Evolutionary conservation across 139 green algal species (phyloP).

Genomic region (Chlamydomonas sp.): DNA sequence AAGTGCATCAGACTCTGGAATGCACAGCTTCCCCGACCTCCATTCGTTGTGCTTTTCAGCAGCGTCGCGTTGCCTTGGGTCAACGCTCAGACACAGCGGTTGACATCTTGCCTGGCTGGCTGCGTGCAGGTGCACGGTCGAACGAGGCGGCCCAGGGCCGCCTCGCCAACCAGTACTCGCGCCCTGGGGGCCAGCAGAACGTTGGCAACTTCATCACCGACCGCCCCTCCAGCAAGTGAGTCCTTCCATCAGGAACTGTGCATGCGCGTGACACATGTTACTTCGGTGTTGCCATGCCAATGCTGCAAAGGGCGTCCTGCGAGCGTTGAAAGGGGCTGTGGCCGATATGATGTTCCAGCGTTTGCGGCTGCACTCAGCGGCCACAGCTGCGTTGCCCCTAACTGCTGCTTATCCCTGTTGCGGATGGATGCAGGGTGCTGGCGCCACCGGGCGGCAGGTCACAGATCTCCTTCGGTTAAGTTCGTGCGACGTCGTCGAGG

Average conservation of each 20-base stretch:
- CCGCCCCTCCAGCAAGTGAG: constrained; percentile 29
- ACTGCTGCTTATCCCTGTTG: background rate
- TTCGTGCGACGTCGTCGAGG: background rate
- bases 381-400: background rate
- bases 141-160: background rate
- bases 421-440: constrained; percentile 61
- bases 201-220: constrained; percentile 42
- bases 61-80: background rate
- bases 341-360: too few species aligned
- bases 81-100: background rate
- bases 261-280: background rate
- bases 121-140: background rate
- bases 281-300: background rate
- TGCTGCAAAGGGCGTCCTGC: too few species aligned
- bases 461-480: constrained; percentile 70
- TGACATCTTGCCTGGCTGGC: background rate
- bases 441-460: constrained; percentile 80
- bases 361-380: background rate
- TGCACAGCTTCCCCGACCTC: too few species aligned
- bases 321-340: too few species aligned
- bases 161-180: constrained; percentile 40
- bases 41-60: background rate
- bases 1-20: too few species aligned
- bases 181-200: constrained; percentile 45
- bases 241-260: background rate